Conservation (phyloP, 805 yeast genomes). For the Suhomyces prunicola region DNA sequence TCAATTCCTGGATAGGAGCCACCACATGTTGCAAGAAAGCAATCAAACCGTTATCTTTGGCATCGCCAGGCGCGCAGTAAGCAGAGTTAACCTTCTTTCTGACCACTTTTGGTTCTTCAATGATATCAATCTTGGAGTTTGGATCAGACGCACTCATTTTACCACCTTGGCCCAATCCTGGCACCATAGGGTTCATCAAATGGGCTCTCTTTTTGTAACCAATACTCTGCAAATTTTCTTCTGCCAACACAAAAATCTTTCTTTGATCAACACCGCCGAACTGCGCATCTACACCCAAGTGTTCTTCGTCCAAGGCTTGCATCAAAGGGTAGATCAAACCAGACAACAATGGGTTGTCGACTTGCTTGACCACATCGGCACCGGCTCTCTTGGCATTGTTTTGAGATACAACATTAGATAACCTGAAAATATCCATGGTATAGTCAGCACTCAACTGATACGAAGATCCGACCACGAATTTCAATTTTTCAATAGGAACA, state of each 20-base stretch:
- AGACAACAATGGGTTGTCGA: conserved; percentile 84
- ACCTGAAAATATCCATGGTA: conserved; percentile 84
- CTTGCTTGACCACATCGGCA: conserved; percentile 98
- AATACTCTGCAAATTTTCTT: conserved; percentile 79
- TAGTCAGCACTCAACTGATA: conserved; percentile 78
- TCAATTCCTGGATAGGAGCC: conserved; percentile 81
- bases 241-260: conserved; percentile 94
- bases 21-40: conserved; percentile 83
- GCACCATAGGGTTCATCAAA: conserved; percentile 98
- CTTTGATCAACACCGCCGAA: conserved; percentile 99
- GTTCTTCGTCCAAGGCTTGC: conserved; percentile 97
- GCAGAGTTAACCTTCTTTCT: conserved; percentile 91
- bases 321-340: conserved; percentile 96
- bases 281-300: conserved; percentile 84
- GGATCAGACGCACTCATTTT: conserved; percentile 99
- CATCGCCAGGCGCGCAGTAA: conserved; percentile 89
- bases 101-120: conserved; percentile 85
- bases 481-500: conserved; percentile 87
- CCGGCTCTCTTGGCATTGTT: conserved; percentile 99
- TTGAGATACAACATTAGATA: conserved; percentile 82
- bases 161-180: conserved; percentile 95
- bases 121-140: conserved; percentile 89
- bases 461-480: conserved; percentile 83
- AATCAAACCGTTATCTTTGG: conserved; percentile 86
- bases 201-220: conserved; percentile 98